These are phyloP conservation scores for Talaromyces albobiverticillius DNA, from an alignment of 2,329 filamentous ascomycete species.

Conservation along the genomic window DNA sequence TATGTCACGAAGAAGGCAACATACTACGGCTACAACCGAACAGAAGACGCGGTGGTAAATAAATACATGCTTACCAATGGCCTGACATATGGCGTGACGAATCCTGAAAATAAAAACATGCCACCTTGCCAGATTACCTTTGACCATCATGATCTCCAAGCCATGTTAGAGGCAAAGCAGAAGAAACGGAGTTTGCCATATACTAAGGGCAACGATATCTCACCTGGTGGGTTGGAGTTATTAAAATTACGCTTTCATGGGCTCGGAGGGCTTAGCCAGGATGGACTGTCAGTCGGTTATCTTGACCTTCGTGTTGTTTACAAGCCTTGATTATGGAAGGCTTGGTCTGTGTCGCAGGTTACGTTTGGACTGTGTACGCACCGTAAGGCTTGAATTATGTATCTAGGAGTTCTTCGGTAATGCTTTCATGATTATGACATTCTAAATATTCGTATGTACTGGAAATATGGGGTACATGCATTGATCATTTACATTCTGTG, in stretches of 20 bases:
- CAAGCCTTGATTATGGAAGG: not conserved
- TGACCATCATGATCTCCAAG: constrained; percentile 5
- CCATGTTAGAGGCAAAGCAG: constrained; percentile 1
- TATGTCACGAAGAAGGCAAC: constrained; percentile 15
- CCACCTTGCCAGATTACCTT: not conserved
- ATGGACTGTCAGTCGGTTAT: not conserved
- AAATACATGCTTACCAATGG: not conserved
- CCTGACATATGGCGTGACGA: not conserved
- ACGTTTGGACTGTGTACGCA: not conserved
- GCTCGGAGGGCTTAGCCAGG: not conserved
- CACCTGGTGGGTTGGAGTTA: not conserved
- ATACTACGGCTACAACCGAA: constrained; percentile 19
- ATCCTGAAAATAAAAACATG: not conserved
- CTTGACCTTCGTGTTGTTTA: constrained; percentile 7
- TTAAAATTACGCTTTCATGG: constrained; percentile 4
- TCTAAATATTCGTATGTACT: no score
- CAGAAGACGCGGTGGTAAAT: not conserved
- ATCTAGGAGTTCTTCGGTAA: no score
- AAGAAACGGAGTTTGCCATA: not conserved
- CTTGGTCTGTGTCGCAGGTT: not conserved
- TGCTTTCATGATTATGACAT: no score
- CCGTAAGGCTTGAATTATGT: no score
- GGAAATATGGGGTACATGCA: no score
- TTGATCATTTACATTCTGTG: not conserved
- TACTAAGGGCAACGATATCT: not conserved